Base-by-base conservation (phyloP, 1,284 basidiomycete species). In the Meripilus lineatus region DNA sequence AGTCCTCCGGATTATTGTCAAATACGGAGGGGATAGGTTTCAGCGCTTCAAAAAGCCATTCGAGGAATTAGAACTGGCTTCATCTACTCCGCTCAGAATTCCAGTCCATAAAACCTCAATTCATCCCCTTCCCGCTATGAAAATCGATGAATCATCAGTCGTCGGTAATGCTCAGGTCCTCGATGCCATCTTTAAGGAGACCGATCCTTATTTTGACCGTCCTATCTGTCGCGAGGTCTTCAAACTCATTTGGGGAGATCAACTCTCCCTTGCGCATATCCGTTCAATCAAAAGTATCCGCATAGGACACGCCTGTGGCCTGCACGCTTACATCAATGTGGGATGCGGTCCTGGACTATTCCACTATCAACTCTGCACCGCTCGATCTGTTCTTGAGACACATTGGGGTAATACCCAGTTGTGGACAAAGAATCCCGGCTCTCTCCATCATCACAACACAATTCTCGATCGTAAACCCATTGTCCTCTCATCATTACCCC, bases 91-190 rank as follows among this genome's bases (percentile, higher is more conserved):
- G 0, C 47, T 61, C 5, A 57, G 61, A 33, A 68, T 70, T 13
- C 48, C 58, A 0, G 18, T 64, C 0, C 63, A 69, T 49, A 46
- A 56, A 22, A 67, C 67, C 0, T 34, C 50, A 0, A 38, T 68
- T 2, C 54, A 61, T 38, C 67, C 68, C 0, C 46, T 69, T 0
- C 63, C 62, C 0, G 57, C 65, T 0, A 64, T 60, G 58, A 47
- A 64, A 2, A 68, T 72, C 32, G 63, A 71, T 47, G 62, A 70
- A 37, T 61, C 65, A 0, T 57, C 63, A 1, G 66, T 58, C 11
- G 50, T 49, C 4, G 68, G 67, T 1, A 66, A 66, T 49, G 61
- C 58, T 2, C 56, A 67, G 8, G 66, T 70, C 21, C 46, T 62
- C 7, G 48, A 64, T 14, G 58, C 58, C 0, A 61, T 69, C 20